phyloP scores from a whole-genome alignment of 2,329 filamentous ascomycete species.

The Fusarium udum region DNA sequence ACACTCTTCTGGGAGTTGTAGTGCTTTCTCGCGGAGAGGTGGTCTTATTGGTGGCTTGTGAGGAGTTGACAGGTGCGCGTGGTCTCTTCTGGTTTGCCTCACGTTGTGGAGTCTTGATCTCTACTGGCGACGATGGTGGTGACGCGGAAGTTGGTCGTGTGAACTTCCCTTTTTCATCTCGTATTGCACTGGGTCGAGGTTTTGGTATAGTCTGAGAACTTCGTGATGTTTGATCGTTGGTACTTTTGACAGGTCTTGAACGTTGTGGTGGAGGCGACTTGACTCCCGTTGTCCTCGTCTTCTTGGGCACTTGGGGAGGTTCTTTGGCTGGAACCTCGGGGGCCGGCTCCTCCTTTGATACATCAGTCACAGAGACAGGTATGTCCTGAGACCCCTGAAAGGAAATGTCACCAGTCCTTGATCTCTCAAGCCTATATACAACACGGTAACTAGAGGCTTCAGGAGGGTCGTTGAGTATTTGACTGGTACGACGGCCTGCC shows the following conservation, averaged over 20 bases:
- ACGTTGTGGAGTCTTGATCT: conserved; percentile 21
- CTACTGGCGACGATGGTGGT: conserved; percentile 18
- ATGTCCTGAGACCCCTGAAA: conserved; percentile 49
- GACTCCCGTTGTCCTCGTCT: background rate
- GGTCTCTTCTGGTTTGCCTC: conserved; percentile 41
- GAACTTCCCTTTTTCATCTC: conserved; percentile 21
- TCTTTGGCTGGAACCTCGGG: conserved; percentile 11
- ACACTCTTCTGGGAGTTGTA: conserved; percentile 15
- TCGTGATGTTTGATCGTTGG: conserved; percentile 9
- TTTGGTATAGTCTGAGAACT: conserved; percentile 2
- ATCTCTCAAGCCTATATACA: conserved; percentile 68
- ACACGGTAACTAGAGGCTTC: conserved; percentile 59
- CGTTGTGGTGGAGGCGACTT: conserved; percentile 27
- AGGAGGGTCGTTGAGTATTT: conserved; percentile 34
- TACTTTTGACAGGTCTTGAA: conserved; percentile 6
- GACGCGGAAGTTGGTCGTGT: conserved; percentile 12
- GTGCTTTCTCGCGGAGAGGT: conserved; percentile 35
- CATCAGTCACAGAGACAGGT: conserved; percentile 41
- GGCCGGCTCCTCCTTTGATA: conserved; percentile 36
- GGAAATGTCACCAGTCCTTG: conserved; percentile 56
- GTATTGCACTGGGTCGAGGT: background rate
- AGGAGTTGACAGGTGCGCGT: conserved; percentile 27
- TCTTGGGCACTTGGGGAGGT: conserved; percentile 24
- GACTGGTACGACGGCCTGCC: conserved; percentile 22
- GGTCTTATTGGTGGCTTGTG: conserved; percentile 44